Percentiles rank a stretch among this genome's conserved stretches.
These are phyloP conservation scores for Zoysia japonica DNA, from an alignment of 176 grass and related monocot genomes.

Conservation along the genomic window DNA sequence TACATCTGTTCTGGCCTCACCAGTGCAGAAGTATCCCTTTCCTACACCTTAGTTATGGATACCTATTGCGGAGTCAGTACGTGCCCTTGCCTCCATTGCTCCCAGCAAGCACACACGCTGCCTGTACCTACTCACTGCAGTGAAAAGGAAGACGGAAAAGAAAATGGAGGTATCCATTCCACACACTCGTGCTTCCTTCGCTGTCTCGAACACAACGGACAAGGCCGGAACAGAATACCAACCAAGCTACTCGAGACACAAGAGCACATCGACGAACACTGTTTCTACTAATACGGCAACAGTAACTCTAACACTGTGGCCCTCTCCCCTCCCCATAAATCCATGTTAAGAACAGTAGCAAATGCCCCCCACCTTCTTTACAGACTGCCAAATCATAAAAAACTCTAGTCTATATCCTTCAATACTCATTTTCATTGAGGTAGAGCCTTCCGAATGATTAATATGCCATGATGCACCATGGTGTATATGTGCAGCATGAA, in stretches of 20 bases:
- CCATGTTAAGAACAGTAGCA: slow-evolving; percentile 52
- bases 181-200: slow-evolving; percentile 3
- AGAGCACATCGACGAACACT: slow-evolving; percentile 40
- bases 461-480: slow-evolving; percentile 25
- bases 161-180: slow-evolving; percentile 18
- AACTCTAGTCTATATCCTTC: slow-evolving; percentile 60
- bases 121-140: slow-evolving; percentile 54
- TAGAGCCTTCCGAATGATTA: background rate
- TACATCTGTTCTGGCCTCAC: slow-evolving; percentile 48
- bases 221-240: slow-evolving; percentile 34
- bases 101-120: slow-evolving; percentile 42
- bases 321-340: slow-evolving; percentile 54
- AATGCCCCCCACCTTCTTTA: slow-evolving; percentile 48
- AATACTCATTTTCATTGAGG: slow-evolving; percentile 1
- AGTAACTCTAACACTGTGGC: slow-evolving; percentile 51
- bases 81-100: slow-evolving; percentile 43
- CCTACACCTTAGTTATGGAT: slow-evolving; percentile 59
- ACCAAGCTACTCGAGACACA: slow-evolving; percentile 31
- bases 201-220: slow-evolving; percentile 47
- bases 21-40: slow-evolving; percentile 45
- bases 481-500: slow-evolving; percentile 23
- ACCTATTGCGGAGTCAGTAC: slow-evolving; percentile 36
- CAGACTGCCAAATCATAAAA: slow-evolving; percentile 66
- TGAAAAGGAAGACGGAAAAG: slow-evolving; percentile 45
- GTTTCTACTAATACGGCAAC: slow-evolving; percentile 45